These are phyloP conservation scores for Hyphodiscus hymeniophilus DNA, from an alignment of 495 filamentous ascomycete species.

Conservation along the genomic window DNA sequence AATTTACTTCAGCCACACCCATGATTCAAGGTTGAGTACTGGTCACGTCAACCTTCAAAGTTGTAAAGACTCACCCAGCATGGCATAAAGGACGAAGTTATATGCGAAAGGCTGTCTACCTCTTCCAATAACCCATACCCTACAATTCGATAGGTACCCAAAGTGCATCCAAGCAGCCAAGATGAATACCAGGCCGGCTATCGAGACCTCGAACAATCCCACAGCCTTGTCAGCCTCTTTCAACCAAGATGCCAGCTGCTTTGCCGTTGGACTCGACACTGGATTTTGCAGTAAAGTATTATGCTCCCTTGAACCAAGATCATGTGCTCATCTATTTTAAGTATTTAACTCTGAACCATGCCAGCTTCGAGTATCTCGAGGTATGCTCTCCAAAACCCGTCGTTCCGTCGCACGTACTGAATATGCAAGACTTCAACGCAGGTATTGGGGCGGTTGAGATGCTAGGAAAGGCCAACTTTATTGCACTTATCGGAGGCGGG, in stretches of 20 bases:
- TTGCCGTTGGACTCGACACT: conserved; percentile 78
- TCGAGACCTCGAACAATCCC: conserved; percentile 67
- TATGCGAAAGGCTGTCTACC: too few species aligned
- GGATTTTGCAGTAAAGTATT: conserved; percentile 71
- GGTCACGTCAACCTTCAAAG: too few species aligned
- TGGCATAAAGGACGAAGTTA: too few species aligned
- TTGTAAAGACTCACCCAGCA: too few species aligned
- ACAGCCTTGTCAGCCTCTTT: conserved; percentile 78
- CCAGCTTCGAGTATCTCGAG: conserved; percentile 60
- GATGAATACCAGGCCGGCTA: conserved; percentile 88
- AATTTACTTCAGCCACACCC: too few species aligned
- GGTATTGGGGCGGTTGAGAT: conserved; percentile 79
- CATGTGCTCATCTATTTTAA: conserved; percentile 26
- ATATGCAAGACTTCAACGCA: conserved; percentile 64
- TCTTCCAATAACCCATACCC: background rate
- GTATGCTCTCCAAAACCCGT: conserved; percentile 22
- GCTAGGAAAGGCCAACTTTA: conserved; percentile 80
- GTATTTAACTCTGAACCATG: conserved; percentile 75
- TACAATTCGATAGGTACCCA: background rate
- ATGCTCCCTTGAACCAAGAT: background rate
- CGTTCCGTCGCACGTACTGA: conserved; percentile 1
- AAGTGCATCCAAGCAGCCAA: conserved; percentile 16
- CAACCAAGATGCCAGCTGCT: conserved; percentile 80
- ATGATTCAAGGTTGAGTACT: too few species aligned
- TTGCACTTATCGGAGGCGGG: conserved; percentile 87